Conservation (phyloP, 2,329 filamentous ascomycete species). For the Monilinia fructigena region DNA sequence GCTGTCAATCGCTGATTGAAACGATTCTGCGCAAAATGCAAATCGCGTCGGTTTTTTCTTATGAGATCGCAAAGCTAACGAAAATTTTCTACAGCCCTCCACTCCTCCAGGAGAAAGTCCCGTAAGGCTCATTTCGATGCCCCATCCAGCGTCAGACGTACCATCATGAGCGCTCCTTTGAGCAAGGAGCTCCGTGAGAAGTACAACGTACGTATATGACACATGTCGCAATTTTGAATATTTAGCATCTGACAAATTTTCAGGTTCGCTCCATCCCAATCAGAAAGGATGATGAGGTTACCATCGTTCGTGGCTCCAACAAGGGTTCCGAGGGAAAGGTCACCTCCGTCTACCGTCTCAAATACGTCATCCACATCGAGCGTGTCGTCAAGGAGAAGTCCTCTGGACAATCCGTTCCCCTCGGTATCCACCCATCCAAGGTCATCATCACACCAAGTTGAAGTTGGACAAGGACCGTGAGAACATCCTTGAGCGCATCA, state of each 20-base stretch:
- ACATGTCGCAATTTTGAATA: not conserved
- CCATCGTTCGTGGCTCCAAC: slow-evolving; percentile 86
- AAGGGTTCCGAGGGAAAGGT: slow-evolving; percentile 99
- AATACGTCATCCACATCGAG: slow-evolving; percentile 97
- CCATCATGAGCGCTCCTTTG: slow-evolving; percentile 95
- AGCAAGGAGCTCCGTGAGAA: slow-evolving; percentile 98
- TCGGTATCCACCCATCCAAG: slow-evolving; percentile 94
- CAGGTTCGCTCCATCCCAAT: slow-evolving; percentile 94
- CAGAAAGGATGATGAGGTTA: slow-evolving; percentile 96
- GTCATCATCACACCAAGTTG: slow-evolving; percentile 97
- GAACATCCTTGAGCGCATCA: slow-evolving; percentile 82
- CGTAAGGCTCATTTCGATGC: slow-evolving; percentile 98
- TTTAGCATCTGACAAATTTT: slow-evolving; percentile 25
- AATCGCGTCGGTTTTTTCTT: not conserved
- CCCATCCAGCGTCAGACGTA: slow-evolving; percentile 88
- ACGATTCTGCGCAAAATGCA: not conserved
- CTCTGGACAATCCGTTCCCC: slow-evolving; percentile 91
- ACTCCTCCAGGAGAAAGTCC: slow-evolving; percentile 95
- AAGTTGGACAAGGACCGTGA: slow-evolving; percentile 97
- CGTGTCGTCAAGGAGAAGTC: slow-evolving; percentile 96
- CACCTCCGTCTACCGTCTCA: slow-evolving; percentile 95
- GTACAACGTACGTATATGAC: slow-evolving; percentile 76
- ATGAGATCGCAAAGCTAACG: slow-evolving; percentile 19
- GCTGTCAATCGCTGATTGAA: slow-evolving; percentile 11
- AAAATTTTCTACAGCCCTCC: slow-evolving; percentile 50